Evolutionary conservation across 768 basidiomycete genomes (phyloP).

Genomic region (Postia placenta): DNA sequence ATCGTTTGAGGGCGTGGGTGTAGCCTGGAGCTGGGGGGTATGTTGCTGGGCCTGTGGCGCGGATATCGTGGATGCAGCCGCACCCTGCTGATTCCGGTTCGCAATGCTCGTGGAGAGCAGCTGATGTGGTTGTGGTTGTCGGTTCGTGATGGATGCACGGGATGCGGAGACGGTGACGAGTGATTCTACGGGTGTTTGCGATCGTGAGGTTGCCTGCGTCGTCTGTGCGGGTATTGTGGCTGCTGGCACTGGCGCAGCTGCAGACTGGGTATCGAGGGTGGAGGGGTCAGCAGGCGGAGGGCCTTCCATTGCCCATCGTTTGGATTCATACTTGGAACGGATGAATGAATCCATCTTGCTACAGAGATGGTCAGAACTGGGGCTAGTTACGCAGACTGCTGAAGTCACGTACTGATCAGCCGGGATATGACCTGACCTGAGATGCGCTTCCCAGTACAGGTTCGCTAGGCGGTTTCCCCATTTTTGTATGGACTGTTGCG

Average conservation of each 20-base stretch:
- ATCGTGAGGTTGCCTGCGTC: conserved; percentile 8
- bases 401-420: conserved; percentile 84
- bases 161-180: conserved; percentile 21
- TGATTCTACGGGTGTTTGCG: conserved; percentile 18
- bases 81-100: conserved; percentile 11
- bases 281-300: conserved; percentile 80
- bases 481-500: conserved; percentile 66
- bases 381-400: not conserved
- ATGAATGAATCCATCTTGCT: conserved; percentile 99
- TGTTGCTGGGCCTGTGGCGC: conserved; percentile 2
- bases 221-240: conserved; percentile 8
- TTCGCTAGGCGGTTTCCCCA: conserved; percentile 96
- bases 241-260: conserved; percentile 16
- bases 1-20: conserved; percentile 42
- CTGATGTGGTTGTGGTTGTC: conserved; percentile 48
- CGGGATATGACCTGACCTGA: conserved; percentile 86
- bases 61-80: conserved; percentile 11
- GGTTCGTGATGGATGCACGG: conserved; percentile 16
- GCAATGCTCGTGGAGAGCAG: conserved; percentile 39
- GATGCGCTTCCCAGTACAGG: conserved; percentile 94
- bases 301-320: conserved; percentile 91
- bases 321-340: conserved; percentile 92
- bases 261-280: conserved; percentile 47
- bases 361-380: not conserved
- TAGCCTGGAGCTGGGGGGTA: conserved; percentile 14